phyloP scores from a whole-genome alignment of 169 alveolate species.

The Plasmodium malariae region DNA sequence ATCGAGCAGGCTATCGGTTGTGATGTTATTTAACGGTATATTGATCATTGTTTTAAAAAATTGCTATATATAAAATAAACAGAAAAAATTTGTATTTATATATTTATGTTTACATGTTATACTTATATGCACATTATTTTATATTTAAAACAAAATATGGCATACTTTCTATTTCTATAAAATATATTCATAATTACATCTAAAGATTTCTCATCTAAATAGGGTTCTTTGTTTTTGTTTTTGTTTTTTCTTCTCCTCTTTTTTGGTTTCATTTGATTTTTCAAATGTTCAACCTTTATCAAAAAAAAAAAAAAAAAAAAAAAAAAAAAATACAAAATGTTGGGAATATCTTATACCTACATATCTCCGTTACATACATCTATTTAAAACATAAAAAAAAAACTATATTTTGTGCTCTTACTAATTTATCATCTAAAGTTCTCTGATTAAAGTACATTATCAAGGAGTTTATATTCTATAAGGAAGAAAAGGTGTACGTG shows the following conservation, averaged over 20 bases:
- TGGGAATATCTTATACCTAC: not conserved
- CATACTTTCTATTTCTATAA: too few relatives aligned
- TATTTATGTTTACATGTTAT: too few relatives aligned
- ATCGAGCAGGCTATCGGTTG: not conserved
- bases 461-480: slow-evolving; percentile 46
- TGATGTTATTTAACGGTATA: not conserved
- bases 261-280: slow-evolving; percentile 48
- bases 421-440: slow-evolving; percentile 45
- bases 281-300: slow-evolving; percentile 54
- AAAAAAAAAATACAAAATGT: slow-evolving; percentile 1
- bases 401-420: slow-evolving; percentile 15
- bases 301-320: not conserved
- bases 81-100: too few relatives aligned
- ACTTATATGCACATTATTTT: too few relatives aligned
- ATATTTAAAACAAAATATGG: too few relatives aligned
- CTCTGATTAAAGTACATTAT: slow-evolving; percentile 64
- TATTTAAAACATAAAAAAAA: too few relatives aligned
- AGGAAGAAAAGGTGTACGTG: not conserved
- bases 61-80: too few relatives aligned
- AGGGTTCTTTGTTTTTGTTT: slow-evolving; percentile 44
- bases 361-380: not conserved
- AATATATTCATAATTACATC: slow-evolving; percentile 24
- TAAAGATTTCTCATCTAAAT: slow-evolving; percentile 52
- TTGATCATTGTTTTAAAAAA: slow-evolving; percentile 19
- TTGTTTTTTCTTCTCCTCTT: slow-evolving; percentile 51